These are phyloP conservation scores for Beauveria varroae DNA, from an alignment of 2,329 filamentous ascomycete genomes.

Conservation along the genomic window DNA sequence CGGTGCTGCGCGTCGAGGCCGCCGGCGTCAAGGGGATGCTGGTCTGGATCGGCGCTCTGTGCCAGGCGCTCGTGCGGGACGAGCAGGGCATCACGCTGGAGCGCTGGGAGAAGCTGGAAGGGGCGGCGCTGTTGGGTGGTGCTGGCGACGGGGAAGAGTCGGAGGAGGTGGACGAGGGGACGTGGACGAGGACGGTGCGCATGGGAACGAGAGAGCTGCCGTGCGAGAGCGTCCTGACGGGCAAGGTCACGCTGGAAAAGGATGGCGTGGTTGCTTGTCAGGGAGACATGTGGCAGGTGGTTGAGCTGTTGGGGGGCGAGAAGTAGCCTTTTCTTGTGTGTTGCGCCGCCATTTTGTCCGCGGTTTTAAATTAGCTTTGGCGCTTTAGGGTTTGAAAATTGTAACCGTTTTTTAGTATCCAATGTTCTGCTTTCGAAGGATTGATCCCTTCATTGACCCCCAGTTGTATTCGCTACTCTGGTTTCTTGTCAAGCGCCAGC, in stretches of 20 bases:
- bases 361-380: neutral
- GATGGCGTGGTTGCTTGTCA: conserved; percentile 17
- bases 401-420: neutral
- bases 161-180: conserved; percentile 4
- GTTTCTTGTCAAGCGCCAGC: conserved; percentile 11
- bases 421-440: neutral
- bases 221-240: conserved; percentile 21
- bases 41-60: conserved; percentile 44
- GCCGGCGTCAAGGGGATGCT: conserved; percentile 37
- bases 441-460: no score
- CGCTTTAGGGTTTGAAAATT: neutral
- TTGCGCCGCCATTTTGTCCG: neutral
- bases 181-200: conserved; percentile 30
- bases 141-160: neutral
- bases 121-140: no score
- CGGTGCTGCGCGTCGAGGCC: conserved; percentile 33
- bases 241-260: conserved; percentile 12
- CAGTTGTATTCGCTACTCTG: neutral
- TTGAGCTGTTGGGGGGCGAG: conserved; percentile 18
- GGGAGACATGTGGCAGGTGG: conserved; percentile 26
- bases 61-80: conserved; percentile 47
- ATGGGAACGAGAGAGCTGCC: conserved; percentile 29
- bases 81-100: conserved; percentile 39
- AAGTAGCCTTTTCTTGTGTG: neutral
- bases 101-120: conserved; percentile 42